These are phyloP conservation scores for Silene noctiflora DNA, from an alignment of 179 eudicot genomes.

Conservation along the genomic window DNA sequence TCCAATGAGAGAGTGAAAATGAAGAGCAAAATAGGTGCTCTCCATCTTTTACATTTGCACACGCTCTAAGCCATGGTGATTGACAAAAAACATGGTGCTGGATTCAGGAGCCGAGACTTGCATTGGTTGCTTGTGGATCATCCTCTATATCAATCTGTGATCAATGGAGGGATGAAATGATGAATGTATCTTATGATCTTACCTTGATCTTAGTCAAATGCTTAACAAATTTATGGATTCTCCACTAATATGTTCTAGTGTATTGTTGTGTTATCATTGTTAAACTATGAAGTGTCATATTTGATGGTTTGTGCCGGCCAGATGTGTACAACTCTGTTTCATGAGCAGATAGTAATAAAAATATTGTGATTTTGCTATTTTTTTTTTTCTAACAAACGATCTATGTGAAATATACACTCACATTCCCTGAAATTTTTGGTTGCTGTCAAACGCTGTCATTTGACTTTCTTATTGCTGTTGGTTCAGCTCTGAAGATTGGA, in stretches of 20 bases:
- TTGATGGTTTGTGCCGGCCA: background rate
- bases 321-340: background rate
- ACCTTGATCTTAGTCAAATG: background rate
- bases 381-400: background rate
- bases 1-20: too few species aligned
- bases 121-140: background rate
- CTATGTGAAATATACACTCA: background rate
- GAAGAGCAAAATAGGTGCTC: too few species aligned
- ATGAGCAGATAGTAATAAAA: background rate
- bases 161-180: background rate
- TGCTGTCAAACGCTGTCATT: background rate
- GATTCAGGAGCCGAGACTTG: background rate
- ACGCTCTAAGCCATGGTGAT: too few species aligned
- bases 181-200: too few species aligned
- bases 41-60: too few species aligned
- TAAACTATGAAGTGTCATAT: background rate
- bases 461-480: constrained; percentile 19
- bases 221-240: background rate
- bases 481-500: constrained; percentile 30
- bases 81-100: too few species aligned
- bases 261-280: background rate
- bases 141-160: background rate
- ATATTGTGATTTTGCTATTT: background rate
- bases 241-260: background rate
- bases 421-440: background rate